Conservation (phyloP, 768 basidiomycete genomes). For the Amanita inopinata region DNA sequence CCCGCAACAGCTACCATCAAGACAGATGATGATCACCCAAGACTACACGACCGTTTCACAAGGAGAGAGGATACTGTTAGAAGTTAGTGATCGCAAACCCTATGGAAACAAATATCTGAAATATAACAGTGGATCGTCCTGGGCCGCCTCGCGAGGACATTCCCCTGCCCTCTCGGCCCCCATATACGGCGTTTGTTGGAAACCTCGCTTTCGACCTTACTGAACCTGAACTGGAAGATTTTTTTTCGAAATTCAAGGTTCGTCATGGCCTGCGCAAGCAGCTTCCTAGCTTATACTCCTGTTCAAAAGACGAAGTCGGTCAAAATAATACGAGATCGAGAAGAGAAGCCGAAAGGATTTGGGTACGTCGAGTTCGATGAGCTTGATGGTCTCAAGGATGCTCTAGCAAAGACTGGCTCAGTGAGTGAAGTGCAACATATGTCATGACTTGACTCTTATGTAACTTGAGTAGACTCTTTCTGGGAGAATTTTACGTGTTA, state of each 20-base stretch:
- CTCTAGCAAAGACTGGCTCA: constrained; percentile 57
- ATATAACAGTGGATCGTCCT: constrained; percentile 12
- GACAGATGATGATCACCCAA: constrained; percentile 52
- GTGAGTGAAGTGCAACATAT: constrained; percentile 33
- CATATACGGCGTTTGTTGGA: constrained; percentile 94
- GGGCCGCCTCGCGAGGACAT: constrained; percentile 75
- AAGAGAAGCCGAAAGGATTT: constrained; percentile 95
- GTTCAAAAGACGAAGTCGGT: constrained; percentile 58
- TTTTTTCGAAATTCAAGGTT: constrained; percentile 65
- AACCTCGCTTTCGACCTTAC: constrained; percentile 91
- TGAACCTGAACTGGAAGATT: constrained; percentile 71
- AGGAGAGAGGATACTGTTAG: constrained; percentile 52
- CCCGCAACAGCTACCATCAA: constrained; percentile 50
- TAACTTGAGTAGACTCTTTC: constrained; percentile 46
- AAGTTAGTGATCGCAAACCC: constrained; percentile 9
- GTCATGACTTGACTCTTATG: background rate
- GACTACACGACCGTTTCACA: constrained; percentile 43
- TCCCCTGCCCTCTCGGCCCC: constrained; percentile 90
- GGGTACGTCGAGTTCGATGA: constrained; percentile 96
- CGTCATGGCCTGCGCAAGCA: constrained; percentile 10
- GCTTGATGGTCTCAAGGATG: constrained; percentile 78
- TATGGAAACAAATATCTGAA: background rate
- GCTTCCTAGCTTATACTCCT: constrained; percentile 5
- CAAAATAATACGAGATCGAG: constrained; percentile 88
- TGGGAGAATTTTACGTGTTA: constrained; percentile 78